Base-by-base conservation (phyloP, 768 basidiomycete genomes). In the Psilocybe tampanensis region DNA sequence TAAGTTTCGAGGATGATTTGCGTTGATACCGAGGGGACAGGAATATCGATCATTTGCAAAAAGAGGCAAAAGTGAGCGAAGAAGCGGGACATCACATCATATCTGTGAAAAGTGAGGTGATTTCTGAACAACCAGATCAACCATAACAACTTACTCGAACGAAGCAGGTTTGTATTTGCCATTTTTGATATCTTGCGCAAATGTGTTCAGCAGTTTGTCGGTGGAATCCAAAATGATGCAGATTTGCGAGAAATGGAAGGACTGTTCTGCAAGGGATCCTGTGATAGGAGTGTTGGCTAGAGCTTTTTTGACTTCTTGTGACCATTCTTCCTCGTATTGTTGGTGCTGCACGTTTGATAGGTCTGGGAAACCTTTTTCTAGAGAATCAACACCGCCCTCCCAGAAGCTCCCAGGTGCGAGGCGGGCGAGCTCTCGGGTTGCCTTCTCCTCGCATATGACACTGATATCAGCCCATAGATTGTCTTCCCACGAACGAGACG, bases 31-130 rank as follows among this genome's bases (percentile, higher is more conserved):
- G 88, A 85, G 0, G 95, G 90, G 0, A 93, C 83, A 0, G 84
- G 69, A 33, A 88, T 74, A 48, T 89, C 88, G 33, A 97, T 90
- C 73, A 94, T 84, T 60, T 90, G 86, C 3, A 97, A 79, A 73
- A 88, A 94, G 26, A 98, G 85, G 61, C 93, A 93, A 21, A 98
- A 76, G 67, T 99, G 96, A 0, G 95, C 90, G 66, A 96, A 97
- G 75, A 98, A 99, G 3, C 95, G 88, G 44, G 84, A 86, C 79
- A 92, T 81, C 0, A 82, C 79, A 0, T 85, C 77, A 65, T 89
- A 90, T 60, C 89, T 91, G 22, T 41, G 1, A 8, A 45, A 17
- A 58, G 13, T 2, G 44, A 22, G 18, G 39, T 23, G 12, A 8
- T 3, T 17, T 5, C 18, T 15, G 22, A 26, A 29, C 15, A 33